Evolutionary conservation across 2,329 filamentous ascomycete genomes (phyloP).

Genomic region (Immersiporthe knoxdaviesiana): DNA sequence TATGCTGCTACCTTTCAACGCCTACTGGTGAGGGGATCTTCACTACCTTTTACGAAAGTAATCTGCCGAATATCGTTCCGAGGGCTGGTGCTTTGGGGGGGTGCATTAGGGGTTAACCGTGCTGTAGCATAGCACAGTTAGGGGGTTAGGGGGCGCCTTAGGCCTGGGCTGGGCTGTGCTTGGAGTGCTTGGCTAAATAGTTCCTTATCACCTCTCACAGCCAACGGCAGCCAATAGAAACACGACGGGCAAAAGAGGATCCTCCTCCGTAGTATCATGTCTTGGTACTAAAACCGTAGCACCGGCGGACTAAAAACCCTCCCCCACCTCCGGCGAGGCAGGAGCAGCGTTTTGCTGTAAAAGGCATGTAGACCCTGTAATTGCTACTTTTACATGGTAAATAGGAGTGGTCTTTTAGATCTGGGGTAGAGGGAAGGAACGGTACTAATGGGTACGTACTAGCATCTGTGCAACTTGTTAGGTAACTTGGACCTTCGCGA

Average conservation of each 20-base stretch:
- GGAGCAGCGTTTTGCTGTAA: too few relatives aligned
- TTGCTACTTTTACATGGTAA: too few relatives aligned
- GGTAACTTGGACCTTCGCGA: background rate
- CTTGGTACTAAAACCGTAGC: background rate
- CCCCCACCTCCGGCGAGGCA: too few relatives aligned
- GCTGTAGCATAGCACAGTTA: too few relatives aligned
- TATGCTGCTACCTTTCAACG: background rate
- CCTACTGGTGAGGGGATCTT: background rate
- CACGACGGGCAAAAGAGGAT: constrained; percentile 16
- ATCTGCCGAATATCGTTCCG: background rate
- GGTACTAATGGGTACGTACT: background rate
- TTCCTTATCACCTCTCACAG: constrained; percentile 16
- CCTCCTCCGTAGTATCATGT: background rate
- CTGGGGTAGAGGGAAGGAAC: background rate
- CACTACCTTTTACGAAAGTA: background rate
- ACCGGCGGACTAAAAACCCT: background rate
- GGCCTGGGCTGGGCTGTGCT: too few relatives aligned
- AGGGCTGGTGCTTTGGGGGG: background rate
- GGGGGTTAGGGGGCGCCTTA: background rate
- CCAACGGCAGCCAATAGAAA: constrained; percentile 17
- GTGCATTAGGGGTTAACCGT: too few relatives aligned
- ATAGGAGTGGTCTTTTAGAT: background rate
- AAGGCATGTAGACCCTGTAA: too few relatives aligned
- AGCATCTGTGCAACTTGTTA: background rate
- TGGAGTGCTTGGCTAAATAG: too few relatives aligned